Conservation (phyloP, 1,284 basidiomycete species). For the Thecaphora thlaspeos region DNA sequence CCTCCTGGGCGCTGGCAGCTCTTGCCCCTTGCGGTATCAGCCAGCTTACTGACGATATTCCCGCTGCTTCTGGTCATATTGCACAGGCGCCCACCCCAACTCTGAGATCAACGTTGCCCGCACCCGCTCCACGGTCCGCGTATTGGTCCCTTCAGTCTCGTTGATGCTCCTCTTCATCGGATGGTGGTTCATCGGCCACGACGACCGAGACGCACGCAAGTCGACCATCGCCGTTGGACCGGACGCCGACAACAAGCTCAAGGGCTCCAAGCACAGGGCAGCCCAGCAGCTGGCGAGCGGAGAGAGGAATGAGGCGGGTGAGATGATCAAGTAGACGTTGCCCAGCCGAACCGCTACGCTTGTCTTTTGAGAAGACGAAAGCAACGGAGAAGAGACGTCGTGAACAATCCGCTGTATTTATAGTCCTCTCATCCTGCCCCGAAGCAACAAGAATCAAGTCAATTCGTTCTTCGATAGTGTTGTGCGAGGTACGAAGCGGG, state of each 20-base stretch:
- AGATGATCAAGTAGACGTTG: not conserved
- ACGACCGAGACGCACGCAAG: conserved; percentile 24
- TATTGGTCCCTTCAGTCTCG: conserved; percentile 26
- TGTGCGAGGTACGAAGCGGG: too few relatives aligned
- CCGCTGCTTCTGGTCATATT: not conserved
- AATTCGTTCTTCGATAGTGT: too few relatives aligned
- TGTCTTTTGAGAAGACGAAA: too few relatives aligned
- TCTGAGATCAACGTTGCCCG: conserved; percentile 30
- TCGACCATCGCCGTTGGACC: conserved; percentile 21
- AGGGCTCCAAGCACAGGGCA: conserved; percentile 26
- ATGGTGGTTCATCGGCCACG: conserved; percentile 41
- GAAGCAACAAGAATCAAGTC: too few relatives aligned
- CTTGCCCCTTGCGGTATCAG: not conserved
- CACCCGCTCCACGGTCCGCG: conserved; percentile 23
- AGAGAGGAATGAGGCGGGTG: conserved; percentile 15
- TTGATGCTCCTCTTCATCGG: conserved; percentile 31
- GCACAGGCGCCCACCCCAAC: conserved; percentile 16
- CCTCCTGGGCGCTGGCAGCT: too few relatives aligned
- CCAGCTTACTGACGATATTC: not conserved
- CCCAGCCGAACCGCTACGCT: not conserved
- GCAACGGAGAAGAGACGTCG: too few relatives aligned
- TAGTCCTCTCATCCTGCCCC: too few relatives aligned
- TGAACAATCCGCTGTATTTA: too few relatives aligned
- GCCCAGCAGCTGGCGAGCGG: conserved; percentile 26
- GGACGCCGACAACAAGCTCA: conserved; percentile 28